Evolutionary conservation across 83 land plant genomes (phyloP), one percentile per base, ranked within the genome.

Genomic region (Picea engelmannii): DNA sequence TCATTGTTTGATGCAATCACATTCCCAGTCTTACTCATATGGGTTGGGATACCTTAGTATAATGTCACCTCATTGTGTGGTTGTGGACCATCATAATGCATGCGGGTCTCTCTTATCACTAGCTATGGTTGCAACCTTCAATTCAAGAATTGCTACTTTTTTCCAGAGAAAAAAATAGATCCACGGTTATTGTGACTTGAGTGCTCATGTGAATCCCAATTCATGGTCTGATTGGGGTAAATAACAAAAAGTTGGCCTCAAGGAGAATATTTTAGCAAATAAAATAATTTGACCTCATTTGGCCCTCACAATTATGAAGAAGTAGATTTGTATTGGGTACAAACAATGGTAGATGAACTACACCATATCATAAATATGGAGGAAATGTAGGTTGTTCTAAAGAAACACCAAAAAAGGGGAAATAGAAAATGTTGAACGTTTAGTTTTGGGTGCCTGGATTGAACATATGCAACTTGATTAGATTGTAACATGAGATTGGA

Each of bases 171-270:
- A 93, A 65, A 89, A 82, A 76, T 68, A 88, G 35, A 87, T 87
- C 81, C 92, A 86, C 13, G 87, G 89, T 83, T 86, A 83, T 35
- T 80, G 81, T 47, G 81, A 83, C 31, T 83, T 81, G n/a, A 79
- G 81, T 18, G 38, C 82, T 11, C 76, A 62, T 59, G 11, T 63
- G 5, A 55, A 74, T 52, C 61, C 69, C 10, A 75, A 61, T 20
- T 21, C 87, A 47, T 87, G 84, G 85, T 86, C 89, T 7, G 89
- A 88, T 52, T 95, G 94, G 94, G 90, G 89, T 93, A 4, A 81
- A 74, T 80, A 91, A 92, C 25, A n/a, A n/a, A 87, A 89, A 59
- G 55, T 78, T 23, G 96, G 93, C 61, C 90, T 20, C 38, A 35
- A 2, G 38, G 38, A 35, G 0, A 35, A 35, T 2, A 35, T 0